Evolutionary conservation across 108 stramenopile species (phyloP).

Genomic region (Chaetoceros tenuissimus): DNA sequence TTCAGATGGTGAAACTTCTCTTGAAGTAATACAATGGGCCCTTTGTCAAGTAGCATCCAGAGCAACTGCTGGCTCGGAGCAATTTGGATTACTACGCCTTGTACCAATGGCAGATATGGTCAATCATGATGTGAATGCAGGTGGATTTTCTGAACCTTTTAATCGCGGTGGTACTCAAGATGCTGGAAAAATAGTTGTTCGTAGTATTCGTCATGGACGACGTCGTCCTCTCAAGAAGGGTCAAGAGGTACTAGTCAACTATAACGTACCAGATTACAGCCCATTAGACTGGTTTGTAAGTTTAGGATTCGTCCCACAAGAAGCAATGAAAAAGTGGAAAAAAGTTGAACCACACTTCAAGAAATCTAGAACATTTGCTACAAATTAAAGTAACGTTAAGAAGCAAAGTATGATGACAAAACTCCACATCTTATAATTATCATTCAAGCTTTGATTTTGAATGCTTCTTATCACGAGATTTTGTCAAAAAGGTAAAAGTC

Average conservation of each 20-base stretch:
- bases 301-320: constrained; percentile 75
- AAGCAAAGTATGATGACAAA: no score
- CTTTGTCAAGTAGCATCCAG: constrained; percentile 75
- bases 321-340: constrained; percentile 50
- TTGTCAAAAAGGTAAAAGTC: constrained; percentile 23
- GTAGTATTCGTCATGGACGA: constrained; percentile 52
- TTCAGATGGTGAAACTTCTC: constrained; percentile 24
- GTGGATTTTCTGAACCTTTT: constrained; percentile 50
- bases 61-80: constrained; percentile 52
- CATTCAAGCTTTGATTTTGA: not conserved
- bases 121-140: constrained; percentile 72
- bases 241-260: constrained; percentile 73
- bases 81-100: constrained; percentile 52
- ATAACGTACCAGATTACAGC: constrained; percentile 76
- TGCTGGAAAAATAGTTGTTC: constrained; percentile 66
- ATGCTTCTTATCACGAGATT: not conserved
- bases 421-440: no score
- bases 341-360: constrained; percentile 35
- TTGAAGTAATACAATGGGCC: constrained; percentile 49
- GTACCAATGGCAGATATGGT: constrained; percentile 74
- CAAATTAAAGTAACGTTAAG: not conserved
- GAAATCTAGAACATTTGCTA: not conserved
- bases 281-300: constrained; percentile 81
- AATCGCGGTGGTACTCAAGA: constrained; percentile 20
- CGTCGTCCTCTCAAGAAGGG: constrained; percentile 51